Percentiles rank a stretch among this genome's conserved stretches.
Conservation (phyloP, 768 basidiomycete species). For the Chiua virens region DNA sequence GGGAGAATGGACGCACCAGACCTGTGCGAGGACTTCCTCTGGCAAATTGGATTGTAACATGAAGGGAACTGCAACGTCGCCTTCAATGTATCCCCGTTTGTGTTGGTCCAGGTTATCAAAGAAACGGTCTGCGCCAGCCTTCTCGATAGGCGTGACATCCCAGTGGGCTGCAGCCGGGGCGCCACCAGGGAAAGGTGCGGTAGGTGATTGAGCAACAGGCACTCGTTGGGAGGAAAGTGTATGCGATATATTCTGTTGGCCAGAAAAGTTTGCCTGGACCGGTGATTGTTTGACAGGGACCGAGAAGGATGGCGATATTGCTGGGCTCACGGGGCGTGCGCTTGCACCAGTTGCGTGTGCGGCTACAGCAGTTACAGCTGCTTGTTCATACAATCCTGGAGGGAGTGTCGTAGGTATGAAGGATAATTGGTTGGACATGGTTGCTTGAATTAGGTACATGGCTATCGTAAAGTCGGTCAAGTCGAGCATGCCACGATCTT, state of each 20-base stretch:
- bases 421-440: constrained; percentile 76
- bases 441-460: constrained; percentile 94
- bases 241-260: constrained; percentile 33
- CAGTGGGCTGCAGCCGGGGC: constrained; percentile 45
- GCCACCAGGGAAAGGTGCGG: constrained; percentile 31
- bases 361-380: constrained; percentile 45
- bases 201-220: constrained; percentile 18
- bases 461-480: constrained; percentile 90
- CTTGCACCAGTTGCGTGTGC: constrained; percentile 60
- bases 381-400: constrained; percentile 84
- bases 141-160: constrained; percentile 85
- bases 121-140: constrained; percentile 70
- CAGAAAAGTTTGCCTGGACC: constrained; percentile 50
- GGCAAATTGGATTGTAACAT: constrained; percentile 87
- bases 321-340: constrained; percentile 63
- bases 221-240: constrained; percentile 22
- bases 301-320: constrained; percentile 39
- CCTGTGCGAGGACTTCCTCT: constrained; percentile 79
- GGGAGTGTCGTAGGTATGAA: constrained; percentile 75
- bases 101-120: constrained; percentile 81
- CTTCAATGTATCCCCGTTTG: constrained; percentile 80
- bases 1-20: constrained; percentile 65
- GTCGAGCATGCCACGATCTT: constrained; percentile 87
- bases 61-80: constrained; percentile 93
- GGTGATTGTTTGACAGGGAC: constrained; percentile 63